These are phyloP conservation scores for Casaregolazyma suthepensis DNA, from an alignment of 1,139 yeast species.

Conservation along the genomic window DNA sequence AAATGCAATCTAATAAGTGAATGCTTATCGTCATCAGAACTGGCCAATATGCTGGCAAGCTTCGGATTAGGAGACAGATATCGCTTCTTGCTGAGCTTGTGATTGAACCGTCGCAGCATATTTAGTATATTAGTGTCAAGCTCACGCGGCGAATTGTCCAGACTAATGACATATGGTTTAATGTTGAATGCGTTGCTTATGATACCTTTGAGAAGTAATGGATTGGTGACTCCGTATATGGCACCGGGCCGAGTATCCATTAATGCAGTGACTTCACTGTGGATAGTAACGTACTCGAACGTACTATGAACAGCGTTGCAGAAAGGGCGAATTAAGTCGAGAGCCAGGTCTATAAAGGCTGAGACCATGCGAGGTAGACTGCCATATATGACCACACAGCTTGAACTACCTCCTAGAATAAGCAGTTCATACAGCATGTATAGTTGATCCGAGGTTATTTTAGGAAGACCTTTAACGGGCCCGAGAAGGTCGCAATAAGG, in stretches of 20 bases:
- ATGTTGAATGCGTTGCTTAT: conserved; percentile 2
- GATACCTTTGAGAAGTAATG: conserved; percentile 19
- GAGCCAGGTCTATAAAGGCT: conserved; percentile 21
- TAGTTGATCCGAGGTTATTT: conserved; percentile 15
- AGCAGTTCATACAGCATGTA: conserved; percentile 26
- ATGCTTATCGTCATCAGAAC: conserved; percentile 9
- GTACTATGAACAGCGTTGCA: conserved; percentile 19
- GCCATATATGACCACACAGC: conserved; percentile 21
- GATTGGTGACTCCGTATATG: conserved; percentile 27
- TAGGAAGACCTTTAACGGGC: not conserved
- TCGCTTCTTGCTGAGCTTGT: conserved; percentile 13
- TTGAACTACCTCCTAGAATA: conserved; percentile 20
- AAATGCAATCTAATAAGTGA: conserved; percentile 20
- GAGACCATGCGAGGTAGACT: conserved; percentile 25
- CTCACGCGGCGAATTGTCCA: conserved; percentile 5
- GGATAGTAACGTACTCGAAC: conserved; percentile 27
- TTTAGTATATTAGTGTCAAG: conserved; percentile 9
- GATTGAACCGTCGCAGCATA: conserved; percentile 12
- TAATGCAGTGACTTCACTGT: conserved; percentile 13
- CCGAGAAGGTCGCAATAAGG: conserved; percentile 14
- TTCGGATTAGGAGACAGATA: conserved; percentile 19
- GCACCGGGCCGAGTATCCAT: conserved; percentile 2
- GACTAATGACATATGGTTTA: conserved; percentile 1
- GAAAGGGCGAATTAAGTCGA: conserved; percentile 25
- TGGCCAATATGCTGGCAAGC: conserved; percentile 13